These are phyloP conservation scores for Neostapfia colusana DNA, from an alignment of 176 grass and related monocot genomes.

Conservation along the genomic window DNA sequence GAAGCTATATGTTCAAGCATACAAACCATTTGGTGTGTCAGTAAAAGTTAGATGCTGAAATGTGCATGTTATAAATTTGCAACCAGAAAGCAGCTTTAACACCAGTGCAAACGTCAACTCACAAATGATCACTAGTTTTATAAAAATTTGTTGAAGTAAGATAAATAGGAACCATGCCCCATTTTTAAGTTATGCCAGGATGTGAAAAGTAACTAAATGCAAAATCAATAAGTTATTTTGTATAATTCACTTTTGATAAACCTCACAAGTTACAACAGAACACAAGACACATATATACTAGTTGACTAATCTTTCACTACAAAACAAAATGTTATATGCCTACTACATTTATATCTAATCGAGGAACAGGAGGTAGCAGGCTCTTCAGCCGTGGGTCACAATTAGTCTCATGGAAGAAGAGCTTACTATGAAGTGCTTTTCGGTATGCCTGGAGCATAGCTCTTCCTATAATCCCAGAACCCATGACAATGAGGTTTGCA, in stretches of 20 bases:
- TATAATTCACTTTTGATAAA: background rate
- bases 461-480: constrained; percentile 82
- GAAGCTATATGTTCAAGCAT: constrained; percentile 11
- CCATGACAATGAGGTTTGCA: constrained; percentile 90
- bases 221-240: background rate
- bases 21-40: background rate
- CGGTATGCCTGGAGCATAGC: constrained; percentile 89
- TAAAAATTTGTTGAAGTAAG: constrained; percentile 1
- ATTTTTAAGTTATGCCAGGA: background rate
- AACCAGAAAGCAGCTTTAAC: background rate
- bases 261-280: background rate
- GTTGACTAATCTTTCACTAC: background rate
- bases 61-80: background rate
- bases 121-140: background rate
- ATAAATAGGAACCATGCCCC: background rate
- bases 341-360: background rate
- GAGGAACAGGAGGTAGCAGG: background rate
- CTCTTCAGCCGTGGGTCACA: background rate
- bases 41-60: constrained; percentile 3
- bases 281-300: background rate
- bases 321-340: background rate
- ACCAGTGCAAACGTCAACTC: background rate
- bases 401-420: constrained; percentile 17
- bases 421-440: constrained; percentile 88
- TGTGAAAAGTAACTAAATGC: background rate